phyloP scores from a whole-genome alignment of 345 rosid species.

The Pistacia vera region DNA sequence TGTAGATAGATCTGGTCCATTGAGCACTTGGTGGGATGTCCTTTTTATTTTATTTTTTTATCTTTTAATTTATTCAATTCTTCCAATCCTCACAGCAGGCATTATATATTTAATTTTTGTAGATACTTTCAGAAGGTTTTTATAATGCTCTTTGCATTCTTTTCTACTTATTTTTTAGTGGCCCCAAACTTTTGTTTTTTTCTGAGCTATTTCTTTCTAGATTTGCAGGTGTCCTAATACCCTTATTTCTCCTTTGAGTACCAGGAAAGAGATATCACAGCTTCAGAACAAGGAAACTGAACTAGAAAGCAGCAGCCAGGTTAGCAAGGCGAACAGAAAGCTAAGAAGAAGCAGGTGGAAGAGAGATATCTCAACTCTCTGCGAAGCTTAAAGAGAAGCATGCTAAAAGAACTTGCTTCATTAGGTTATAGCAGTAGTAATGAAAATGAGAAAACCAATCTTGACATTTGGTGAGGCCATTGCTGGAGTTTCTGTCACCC shows the following conservation, averaged over 20 bases:
- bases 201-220: not conserved
- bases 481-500: slow-evolving; percentile 73
- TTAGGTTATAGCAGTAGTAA: slow-evolving; percentile 54
- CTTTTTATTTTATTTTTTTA: not conserved
- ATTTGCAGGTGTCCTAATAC: not conserved
- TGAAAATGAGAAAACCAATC: slow-evolving; percentile 57
- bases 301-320: slow-evolving; percentile 88
- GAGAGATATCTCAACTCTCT: slow-evolving; percentile 78
- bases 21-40: not conserved
- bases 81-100: too few relatives aligned
- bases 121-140: not conserved
- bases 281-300: slow-evolving; percentile 84
- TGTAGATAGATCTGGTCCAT: not conserved
- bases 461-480: slow-evolving; percentile 85
- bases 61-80: not conserved
- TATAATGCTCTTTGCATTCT: slow-evolving; percentile 1
- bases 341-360: slow-evolving; percentile 94
- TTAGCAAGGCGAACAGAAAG: slow-evolving; percentile 97
- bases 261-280: slow-evolving; percentile 76
- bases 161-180: slow-evolving; percentile 9
- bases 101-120: not conserved
- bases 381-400: slow-evolving; percentile 74
- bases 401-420: slow-evolving; percentile 71
- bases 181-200: not conserved
- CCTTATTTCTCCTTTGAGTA: slow-evolving; percentile 14